phyloP scores from a whole-genome alignment of 306 rosid species.

The Betula pendula region DNA sequence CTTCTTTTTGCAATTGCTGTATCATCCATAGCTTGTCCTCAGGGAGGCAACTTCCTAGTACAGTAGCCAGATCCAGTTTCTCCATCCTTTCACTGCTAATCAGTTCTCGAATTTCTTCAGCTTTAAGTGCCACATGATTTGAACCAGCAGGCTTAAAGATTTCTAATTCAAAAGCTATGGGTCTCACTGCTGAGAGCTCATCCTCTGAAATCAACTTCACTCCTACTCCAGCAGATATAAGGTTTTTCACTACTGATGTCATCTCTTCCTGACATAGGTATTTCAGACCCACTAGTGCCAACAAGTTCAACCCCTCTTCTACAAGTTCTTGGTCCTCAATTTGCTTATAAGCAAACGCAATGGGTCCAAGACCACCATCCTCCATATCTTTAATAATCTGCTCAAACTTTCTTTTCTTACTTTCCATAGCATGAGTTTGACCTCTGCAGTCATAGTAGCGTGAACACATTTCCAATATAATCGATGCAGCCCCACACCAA shows the following conservation, averaged over 20 bases:
- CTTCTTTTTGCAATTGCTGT: constrained; percentile 26
- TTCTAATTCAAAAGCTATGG: constrained; percentile 47
- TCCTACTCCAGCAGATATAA: constrained; percentile 24
- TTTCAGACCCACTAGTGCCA: constrained; percentile 53
- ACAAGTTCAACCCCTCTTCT: constrained; percentile 46
- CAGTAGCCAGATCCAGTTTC: constrained; percentile 25
- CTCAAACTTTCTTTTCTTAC: constrained; percentile 26
- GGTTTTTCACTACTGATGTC: constrained; percentile 30
- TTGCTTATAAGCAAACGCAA: constrained; percentile 59
- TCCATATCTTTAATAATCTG: constrained; percentile 41
- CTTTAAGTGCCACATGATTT: constrained; percentile 22
- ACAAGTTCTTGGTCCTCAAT: constrained; percentile 28
- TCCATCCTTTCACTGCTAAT: constrained; percentile 2
- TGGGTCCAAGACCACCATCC: constrained; percentile 40
- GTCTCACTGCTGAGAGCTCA: constrained; percentile 32
- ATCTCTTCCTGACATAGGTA: constrained; percentile 22
- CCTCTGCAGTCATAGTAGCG: constrained; percentile 44
- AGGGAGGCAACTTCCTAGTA: constrained; percentile 46
- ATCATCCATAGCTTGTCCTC: constrained; percentile 50
- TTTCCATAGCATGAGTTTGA: constrained; percentile 30
- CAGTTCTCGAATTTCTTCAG: constrained; percentile 29
- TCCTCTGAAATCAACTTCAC: constrained; percentile 60
- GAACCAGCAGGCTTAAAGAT: constrained; percentile 4
- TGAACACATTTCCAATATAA: constrained; percentile 56
- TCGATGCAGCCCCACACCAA: constrained; percentile 55